phyloP scores from a whole-genome alignment of 2,329 filamentous ascomycete genomes.

The Talaromyces marneffei region DNA sequence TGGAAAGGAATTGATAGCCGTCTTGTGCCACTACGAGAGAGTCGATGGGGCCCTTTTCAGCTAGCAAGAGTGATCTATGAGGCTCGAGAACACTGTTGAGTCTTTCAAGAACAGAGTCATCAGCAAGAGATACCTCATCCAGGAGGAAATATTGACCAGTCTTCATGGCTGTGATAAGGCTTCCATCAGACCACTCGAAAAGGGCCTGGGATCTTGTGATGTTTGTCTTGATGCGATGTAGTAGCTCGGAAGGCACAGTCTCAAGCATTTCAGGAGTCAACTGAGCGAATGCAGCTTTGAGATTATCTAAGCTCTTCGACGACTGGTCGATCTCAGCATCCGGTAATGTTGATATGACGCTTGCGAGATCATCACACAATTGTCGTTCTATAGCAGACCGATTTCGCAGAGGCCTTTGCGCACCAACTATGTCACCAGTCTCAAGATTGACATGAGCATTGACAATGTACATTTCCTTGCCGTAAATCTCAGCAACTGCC shows the following conservation, averaged over 20 bases:
- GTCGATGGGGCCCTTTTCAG: conserved; percentile 84
- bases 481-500: conserved; percentile 73
- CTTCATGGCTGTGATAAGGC: conserved; percentile 89
- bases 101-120: conserved; percentile 93
- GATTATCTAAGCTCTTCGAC: conserved; percentile 46
- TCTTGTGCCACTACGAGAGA: conserved; percentile 68
- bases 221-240: conserved; percentile 40
- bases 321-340: conserved; percentile 18
- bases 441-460: conserved; percentile 99
- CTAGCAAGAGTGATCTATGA: conserved; percentile 75
- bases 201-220: conserved; percentile 69
- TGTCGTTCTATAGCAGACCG: conserved; percentile 64
- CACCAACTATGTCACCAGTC: conserved; percentile 93
- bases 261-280: conserved; percentile 43
- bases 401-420: conserved; percentile 86
- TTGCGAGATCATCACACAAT: conserved; percentile 56
- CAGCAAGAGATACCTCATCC: conserved; percentile 94
- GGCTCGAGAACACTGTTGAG: conserved; percentile 95
- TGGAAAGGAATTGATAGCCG: conserved; percentile 93
- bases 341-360: conserved; percentile 35
- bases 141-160: conserved; percentile 84
- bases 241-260: conserved; percentile 45
- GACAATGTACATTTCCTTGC: conserved; percentile 74
- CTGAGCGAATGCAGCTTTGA: conserved; percentile 56
- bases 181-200: conserved; percentile 96